Percentiles rank a stretch among this genome's conserved stretches.
Evolutionary conservation across 805 yeast genomes (phyloP).

Genomic region (Cyberlindnera subsufficiens): DNA sequence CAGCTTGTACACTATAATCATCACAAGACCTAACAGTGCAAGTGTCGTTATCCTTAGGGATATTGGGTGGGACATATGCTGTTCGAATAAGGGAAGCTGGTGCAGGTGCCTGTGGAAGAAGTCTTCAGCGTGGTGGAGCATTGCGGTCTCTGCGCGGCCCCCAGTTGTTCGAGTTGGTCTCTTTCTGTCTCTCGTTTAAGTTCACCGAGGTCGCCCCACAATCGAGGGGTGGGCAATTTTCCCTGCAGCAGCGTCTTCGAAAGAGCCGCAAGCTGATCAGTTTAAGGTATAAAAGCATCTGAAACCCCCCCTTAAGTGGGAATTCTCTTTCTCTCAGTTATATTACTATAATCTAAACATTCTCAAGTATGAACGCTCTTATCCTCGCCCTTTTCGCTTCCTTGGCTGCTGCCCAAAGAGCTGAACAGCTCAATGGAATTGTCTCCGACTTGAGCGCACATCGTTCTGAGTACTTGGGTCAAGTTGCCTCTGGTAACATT

Average conservation of each 20-base stretch:
- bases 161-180: not conserved
- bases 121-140: slow-evolving; percentile 3
- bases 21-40: slow-evolving; percentile 13
- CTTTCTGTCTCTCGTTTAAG: not conserved
- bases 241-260: too few species aligned
- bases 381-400: slow-evolving; percentile 9
- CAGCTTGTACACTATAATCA: slow-evolving; percentile 29
- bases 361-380: slow-evolving; percentile 3
- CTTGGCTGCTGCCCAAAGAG: slow-evolving; percentile 4
- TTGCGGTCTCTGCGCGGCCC: not conserved
- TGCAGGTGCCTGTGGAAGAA: slow-evolving; percentile 1
- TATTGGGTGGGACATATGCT: slow-evolving; percentile 20
- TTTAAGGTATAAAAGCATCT: too few species aligned
- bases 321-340: not conserved
- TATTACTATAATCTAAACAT: not conserved
- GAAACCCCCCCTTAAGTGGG: too few species aligned
- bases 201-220: not conserved
- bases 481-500: slow-evolving; percentile 15
- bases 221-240: not conserved
- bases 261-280: too few species aligned
- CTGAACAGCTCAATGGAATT: slow-evolving; percentile 6
- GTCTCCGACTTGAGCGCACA: slow-evolving; percentile 16
- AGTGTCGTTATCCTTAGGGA: slow-evolving; percentile 21
- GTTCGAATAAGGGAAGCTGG: slow-evolving; percentile 8
- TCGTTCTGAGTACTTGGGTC: slow-evolving; percentile 16